Evolutionary conservation across 192 early-diverging fungal species (phyloP), one percentile per base, ranked within the genome.

Genomic region (Radiomyces spectabilis): DNA sequence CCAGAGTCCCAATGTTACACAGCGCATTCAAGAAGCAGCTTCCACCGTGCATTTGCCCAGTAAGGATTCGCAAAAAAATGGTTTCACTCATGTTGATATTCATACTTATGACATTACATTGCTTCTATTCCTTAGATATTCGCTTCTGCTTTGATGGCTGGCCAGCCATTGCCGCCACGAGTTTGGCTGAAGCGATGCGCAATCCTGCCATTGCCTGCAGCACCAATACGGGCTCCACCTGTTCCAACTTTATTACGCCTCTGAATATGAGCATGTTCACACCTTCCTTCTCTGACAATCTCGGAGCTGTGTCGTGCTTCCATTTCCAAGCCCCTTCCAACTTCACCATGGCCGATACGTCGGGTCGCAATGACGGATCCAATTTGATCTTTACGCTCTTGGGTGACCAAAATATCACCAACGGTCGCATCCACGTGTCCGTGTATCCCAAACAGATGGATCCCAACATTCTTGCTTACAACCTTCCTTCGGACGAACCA

Each of bases 131-230:
- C 21, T 38, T 46, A 18, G 63, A 66, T 54, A 46, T 66, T 31
- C 55, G 63, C 12, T 66, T 66, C 51, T 66, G 63, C 24, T 66
- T 66, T 35, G 63, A 66, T 49, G 63, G 63, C n/a, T 66, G 55
- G 32, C 18, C 47, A 0, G 48, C 27, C 3, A 51, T 57, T 33
- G 16, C 51, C 9, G 18, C 31, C 26, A 30, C 18, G n/a, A n/a
- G n/a, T n/a, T n/a, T n/a, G n/a, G n/a, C n/a, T n/a, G n/a, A n/a
- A n/a, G n/a, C 7, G 59, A 57, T 33, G 12, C 46, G 46, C 27
- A 42, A 46, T 31, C 63, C 63, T 22, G 56, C 44, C 12, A 52
- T 66, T 24, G 32, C 50, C 3, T 66, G 63, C n/a, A 35, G 47
- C 27, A 66, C 63, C 13, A 51, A 66, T 3, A 40, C 41, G 16